phyloP scores from a whole-genome alignment of 495 filamentous ascomycete genomes.

The Penicillium coprophilum region DNA sequence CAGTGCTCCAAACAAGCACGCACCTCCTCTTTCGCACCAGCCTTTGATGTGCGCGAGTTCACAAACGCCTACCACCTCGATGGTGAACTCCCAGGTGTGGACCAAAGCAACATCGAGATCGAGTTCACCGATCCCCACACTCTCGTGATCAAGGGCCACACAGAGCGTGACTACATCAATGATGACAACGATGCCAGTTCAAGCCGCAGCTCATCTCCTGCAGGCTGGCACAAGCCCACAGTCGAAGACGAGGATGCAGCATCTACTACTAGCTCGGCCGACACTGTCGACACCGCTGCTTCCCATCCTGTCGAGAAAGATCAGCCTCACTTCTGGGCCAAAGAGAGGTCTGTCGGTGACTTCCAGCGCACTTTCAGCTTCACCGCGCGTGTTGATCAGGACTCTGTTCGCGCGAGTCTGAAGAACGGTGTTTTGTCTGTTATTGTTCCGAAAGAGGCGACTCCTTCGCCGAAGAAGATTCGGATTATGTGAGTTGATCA shows the following conservation, averaged over 20 bases:
- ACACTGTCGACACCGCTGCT: conserved; percentile 12
- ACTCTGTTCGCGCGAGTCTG: conserved; percentile 70
- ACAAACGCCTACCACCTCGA: conserved; percentile 72
- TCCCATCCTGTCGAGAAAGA: conserved; percentile 23
- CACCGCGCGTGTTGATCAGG: conserved; percentile 70
- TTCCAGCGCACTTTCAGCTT: conserved; percentile 82
- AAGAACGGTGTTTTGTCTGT: conserved; percentile 74
- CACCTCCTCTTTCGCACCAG: conserved; percentile 60
- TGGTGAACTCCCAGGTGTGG: conserved; percentile 83
- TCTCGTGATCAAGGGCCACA: conserved; percentile 67
- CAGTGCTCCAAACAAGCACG: conserved; percentile 19
- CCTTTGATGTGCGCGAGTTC: conserved; percentile 78
- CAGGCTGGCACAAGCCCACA: conserved; percentile 49
- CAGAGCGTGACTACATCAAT: conserved; percentile 55
- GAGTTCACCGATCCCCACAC: conserved; percentile 83
- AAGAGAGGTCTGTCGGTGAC: conserved; percentile 75
- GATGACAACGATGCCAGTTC: conserved; percentile 13
- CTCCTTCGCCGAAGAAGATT: conserved; percentile 53
- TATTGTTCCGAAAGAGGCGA: conserved; percentile 72
- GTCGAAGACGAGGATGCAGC: conserved; percentile 52
- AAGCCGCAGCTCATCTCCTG: conserved; percentile 3
- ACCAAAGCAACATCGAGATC: conserved; percentile 73
- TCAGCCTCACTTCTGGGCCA: conserved; percentile 68
- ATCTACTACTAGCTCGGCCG: conserved; percentile 14
- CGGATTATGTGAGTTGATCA: conserved; percentile 51